A percentile compares a stretch with the other conserved stretches of the same genome.
Conservation (phyloP, 805 yeast species). For the Starmerella davenportii region DNA sequence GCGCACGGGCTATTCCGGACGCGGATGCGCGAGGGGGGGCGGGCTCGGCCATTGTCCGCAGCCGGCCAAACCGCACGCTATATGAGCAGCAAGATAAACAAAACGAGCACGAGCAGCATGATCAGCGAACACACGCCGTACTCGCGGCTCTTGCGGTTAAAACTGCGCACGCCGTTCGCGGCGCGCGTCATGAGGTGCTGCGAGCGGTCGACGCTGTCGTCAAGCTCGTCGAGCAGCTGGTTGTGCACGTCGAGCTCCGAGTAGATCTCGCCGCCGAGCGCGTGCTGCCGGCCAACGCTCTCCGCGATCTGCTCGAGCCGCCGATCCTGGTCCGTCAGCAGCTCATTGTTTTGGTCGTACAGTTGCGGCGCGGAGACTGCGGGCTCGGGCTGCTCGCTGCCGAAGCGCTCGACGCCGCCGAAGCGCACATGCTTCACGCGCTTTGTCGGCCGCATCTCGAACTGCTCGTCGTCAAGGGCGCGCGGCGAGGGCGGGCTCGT, state of each 20-base stretch:
- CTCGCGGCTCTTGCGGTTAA: constrained; percentile 25
- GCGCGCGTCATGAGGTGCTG: constrained; percentile 23
- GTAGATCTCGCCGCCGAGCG: constrained; percentile 25
- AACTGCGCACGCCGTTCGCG: constrained; percentile 21
- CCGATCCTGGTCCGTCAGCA: constrained; percentile 25
- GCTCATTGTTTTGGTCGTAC: constrained; percentile 13
- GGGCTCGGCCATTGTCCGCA: too few species aligned
- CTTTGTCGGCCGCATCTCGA: neutral
- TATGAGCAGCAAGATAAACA: constrained; percentile 22
- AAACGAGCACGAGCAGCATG: constrained; percentile 19
- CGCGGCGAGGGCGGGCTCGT: neutral
- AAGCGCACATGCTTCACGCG: neutral
- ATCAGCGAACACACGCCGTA: constrained; percentile 24
- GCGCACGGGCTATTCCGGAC: too few species aligned
- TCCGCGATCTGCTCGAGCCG: constrained; percentile 23
- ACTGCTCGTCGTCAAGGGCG: neutral
- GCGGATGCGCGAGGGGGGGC: too few species aligned
- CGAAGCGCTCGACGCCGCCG: neutral
- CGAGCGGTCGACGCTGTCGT: constrained; percentile 23
- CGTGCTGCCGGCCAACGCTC: constrained; percentile 25
- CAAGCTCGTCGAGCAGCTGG: constrained; percentile 25
- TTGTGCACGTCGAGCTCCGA: constrained; percentile 24
- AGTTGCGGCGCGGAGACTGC: constrained; percentile 4
- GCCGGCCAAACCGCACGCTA: too few species aligned
- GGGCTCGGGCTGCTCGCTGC: neutral